A percentile compares a stretch with the other conserved stretches of the same genome.
phyloP scores from a whole-genome alignment of 1,284 basidiomycete genomes.

The Ustilago vetiveriae region DNA sequence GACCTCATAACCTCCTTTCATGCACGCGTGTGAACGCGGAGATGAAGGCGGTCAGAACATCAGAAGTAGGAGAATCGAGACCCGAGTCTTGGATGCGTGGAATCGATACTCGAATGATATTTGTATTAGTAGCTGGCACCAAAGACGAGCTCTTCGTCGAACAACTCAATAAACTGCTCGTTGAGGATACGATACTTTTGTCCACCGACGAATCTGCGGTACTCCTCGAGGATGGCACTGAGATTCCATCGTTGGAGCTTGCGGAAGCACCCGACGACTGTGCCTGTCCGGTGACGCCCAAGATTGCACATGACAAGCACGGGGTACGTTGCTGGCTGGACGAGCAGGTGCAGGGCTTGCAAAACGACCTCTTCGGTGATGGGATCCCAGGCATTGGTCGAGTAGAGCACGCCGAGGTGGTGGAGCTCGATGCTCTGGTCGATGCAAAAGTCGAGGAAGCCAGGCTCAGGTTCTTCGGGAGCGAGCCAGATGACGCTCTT shows the following conservation, averaged over 20 bases:
- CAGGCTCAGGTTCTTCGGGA: slow-evolving; percentile 70
- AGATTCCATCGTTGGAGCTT: slow-evolving; percentile 70
- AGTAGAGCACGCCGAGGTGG: slow-evolving; percentile 69
- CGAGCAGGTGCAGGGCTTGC: slow-evolving; percentile 70
- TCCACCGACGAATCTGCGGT: slow-evolving; percentile 70
- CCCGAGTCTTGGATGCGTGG: too few species aligned
- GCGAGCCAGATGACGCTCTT: slow-evolving; percentile 71
- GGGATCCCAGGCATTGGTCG: slow-evolving; percentile 68
- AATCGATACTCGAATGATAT: too few species aligned
- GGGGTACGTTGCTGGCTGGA: slow-evolving; percentile 70
- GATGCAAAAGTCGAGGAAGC: slow-evolving; percentile 66
- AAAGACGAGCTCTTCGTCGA: slow-evolving; percentile 71
- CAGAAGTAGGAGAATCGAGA: too few species aligned
- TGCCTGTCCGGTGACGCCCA: slow-evolving; percentile 71
- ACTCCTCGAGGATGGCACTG: slow-evolving; percentile 71
- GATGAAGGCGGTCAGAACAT: too few species aligned
- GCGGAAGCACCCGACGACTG: slow-evolving; percentile 70
- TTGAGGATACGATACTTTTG: slow-evolving; percentile 71
- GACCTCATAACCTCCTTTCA: background rate
- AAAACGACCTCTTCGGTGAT: slow-evolving; percentile 71
- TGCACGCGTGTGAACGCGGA: background rate
- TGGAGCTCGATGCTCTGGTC: slow-evolving; percentile 67
- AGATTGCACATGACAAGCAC: slow-evolving; percentile 71
- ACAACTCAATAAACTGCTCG: slow-evolving; percentile 73
- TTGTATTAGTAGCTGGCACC: slow-evolving; percentile 67